These are phyloP conservation scores for Yamadazyma laniorum DNA, from an alignment of 805 yeast genomes.

Conservation along the genomic window DNA sequence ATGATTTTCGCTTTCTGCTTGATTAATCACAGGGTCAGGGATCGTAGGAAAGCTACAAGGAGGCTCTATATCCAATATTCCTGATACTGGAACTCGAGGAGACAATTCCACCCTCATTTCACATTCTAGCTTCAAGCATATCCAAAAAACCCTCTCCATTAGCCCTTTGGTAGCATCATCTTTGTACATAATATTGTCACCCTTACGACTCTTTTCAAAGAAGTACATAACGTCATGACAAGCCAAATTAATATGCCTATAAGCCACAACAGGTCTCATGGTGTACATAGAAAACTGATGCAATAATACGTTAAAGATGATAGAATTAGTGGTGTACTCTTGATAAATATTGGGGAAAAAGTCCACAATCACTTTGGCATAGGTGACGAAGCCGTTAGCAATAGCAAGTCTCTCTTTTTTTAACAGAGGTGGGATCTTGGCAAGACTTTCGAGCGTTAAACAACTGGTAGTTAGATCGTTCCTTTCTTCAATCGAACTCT, in stretches of 20 bases:
- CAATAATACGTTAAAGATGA: conserved; percentile 11
- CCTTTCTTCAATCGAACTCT: conserved; percentile 28
- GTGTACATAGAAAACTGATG: conserved; percentile 28
- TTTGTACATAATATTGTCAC: conserved; percentile 5
- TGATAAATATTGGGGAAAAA: conserved; percentile 20
- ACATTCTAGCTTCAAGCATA: conserved; percentile 36
- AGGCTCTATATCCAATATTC: conserved; percentile 30
- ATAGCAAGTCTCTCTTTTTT: conserved; percentile 21
- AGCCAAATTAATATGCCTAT: conserved; percentile 23
- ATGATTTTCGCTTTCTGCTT: conserved; percentile 15
- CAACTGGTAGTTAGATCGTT: conserved; percentile 19
- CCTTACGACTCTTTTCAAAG: conserved; percentile 19
- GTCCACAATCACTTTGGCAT: conserved; percentile 19
- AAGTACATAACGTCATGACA: conserved; percentile 31
- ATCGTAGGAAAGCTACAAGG: conserved; percentile 32
- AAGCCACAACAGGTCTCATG: conserved; percentile 27
- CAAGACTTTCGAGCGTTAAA: conserved; percentile 12
- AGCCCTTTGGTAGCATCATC: conserved; percentile 14
- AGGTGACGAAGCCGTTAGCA: conserved; percentile 22
- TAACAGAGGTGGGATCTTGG: conserved; percentile 12
- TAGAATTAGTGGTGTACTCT: conserved; percentile 7
- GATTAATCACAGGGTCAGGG: conserved; percentile 23
- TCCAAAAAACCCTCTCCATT: conserved; percentile 35
- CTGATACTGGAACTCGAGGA: conserved; percentile 31
- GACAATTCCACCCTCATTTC: conserved; percentile 34